phyloP scores from a whole-genome alignment of 371 early-diverging fungal genomes.

The Capniomyces stellatus region DNA sequence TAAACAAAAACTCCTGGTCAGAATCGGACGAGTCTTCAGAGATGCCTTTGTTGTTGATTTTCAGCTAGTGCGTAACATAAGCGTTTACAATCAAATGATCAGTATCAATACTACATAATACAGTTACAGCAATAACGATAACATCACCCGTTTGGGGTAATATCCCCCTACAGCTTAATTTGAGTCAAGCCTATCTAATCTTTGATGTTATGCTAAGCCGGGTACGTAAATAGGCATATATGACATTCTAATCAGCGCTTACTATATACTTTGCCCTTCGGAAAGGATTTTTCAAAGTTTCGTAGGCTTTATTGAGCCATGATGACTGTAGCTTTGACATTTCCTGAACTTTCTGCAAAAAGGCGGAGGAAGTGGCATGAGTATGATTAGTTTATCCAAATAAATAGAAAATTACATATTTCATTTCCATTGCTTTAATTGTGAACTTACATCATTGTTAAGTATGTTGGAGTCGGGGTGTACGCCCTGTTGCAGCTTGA shows the following conservation, averaged over 20 bases:
- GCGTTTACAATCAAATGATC: too few species aligned
- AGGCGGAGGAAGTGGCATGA: not conserved
- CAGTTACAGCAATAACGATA: too few species aligned
- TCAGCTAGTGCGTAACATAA: too few species aligned
- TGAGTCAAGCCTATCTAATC: too few species aligned
- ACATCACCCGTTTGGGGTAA: too few species aligned
- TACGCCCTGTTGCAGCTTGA: constrained; percentile 56
- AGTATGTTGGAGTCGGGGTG: constrained; percentile 74
- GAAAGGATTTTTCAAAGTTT: constrained; percentile 58
- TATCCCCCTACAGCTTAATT: too few species aligned
- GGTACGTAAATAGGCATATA: too few species aligned
- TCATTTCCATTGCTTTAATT: not conserved
- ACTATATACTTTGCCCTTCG: constrained; percentile 60
- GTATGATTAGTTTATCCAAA: not conserved
- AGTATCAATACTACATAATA: too few species aligned
- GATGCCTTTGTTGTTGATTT: too few species aligned
- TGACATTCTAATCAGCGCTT: too few species aligned
- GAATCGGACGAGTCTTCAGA: too few species aligned
- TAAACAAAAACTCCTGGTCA: constrained; percentile 58
- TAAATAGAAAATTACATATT: not conserved
- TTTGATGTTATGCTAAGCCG: too few species aligned
- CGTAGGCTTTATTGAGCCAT: constrained; percentile 70
- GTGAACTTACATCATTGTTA: constrained; percentile 33
- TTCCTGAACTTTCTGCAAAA: constrained; percentile 38
- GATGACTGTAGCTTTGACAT: constrained; percentile 64